Evolutionary conservation across 371 early-diverging fungal species (phyloP), one percentile per base, ranked within the genome.

Genomic region (Encephalitozoon romaleae): DNA sequence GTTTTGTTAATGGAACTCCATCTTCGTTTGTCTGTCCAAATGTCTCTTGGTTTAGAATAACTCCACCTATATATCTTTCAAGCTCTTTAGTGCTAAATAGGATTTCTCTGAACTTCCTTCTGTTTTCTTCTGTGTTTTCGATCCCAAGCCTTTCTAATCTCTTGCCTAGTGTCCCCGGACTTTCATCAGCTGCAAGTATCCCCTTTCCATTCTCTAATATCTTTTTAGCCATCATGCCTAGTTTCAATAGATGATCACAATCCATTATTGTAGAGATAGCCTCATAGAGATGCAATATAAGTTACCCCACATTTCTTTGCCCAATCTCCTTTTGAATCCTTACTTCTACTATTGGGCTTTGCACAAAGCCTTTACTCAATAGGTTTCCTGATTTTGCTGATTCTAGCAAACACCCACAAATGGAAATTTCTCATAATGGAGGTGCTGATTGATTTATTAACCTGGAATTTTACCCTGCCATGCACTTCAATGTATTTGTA

Each of bases 11-110:
- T 28, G 76, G 78, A 25, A 68, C 83, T 45, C 88, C 89, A 70
- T 78, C 77, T n/a, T 66, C 70, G 55, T 85, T 78, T 73, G 79
- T 84, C 74, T 88, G 88, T 73, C 67, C 77, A 42, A 89, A 84
- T 11, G 89, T 89, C 77, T 89, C 89, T 78, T 88, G 89, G 80
- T 85, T 87, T 28, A 89, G 79, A 78, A 89, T 89, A 52, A 87
- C 89, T 34, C 89, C 89, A 38, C 89, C 87, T 52, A 89, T 70
- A 78, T 87, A 87, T 45, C 73, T 78, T 51, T 86, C 81, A 28
- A 87, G 87, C 70, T 70, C 75, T n/a, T 64, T 42, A 53, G 88
- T 84, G n/a, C 87, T 87, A 81, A 89, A 87, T 15, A 89, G 82
- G 26, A 89, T 76, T 67, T 89, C 88, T 55, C 89, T 86, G 81